Evolutionary conservation across 805 yeast genomes (phyloP), one percentile per base, ranked within the genome.

Genomic region (Cyberlindnera mrakii): DNA sequence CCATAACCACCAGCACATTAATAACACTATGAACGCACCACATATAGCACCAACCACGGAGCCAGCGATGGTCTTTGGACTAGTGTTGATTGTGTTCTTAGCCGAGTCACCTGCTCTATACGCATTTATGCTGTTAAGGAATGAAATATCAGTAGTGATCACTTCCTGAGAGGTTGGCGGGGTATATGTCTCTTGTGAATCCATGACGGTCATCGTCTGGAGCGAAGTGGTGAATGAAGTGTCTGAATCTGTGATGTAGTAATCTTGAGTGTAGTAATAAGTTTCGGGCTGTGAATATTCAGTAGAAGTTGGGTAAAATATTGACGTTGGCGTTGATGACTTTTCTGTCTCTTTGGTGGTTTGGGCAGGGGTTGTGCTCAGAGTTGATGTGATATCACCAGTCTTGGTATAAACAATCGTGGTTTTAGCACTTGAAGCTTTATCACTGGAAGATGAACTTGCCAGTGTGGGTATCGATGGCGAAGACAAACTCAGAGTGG

Each of bases 21-120:
- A 30, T 4, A 56, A 10, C 1, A 52, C 23, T 1, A 52, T n/a
- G 3, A 42, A 36, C 3, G 45, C 40, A n/a, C 58, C 60, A 19
- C 38, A 45, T 19, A 55, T 52, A 9, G 56, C 41, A 4, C 62
- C 62, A 23, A 57, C 58, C 25, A 57, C 58, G 6, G 59, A 54
- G 1, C 62, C 62, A 5, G 56, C 57, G 38, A 57, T 50, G 0
- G 53, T 53, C 5, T 23, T 23, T 23, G 27, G 27, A 23, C 50
- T 48, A 6, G 40, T 51, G 4, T 40, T 32, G 27, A 31, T 10
- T 6, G 14, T 15, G 31, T 3, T 36, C 15, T 14, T 34, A 13
- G 29, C 14, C 4, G 37, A 19, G 6, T 20, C 37, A 10, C 19
- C 18, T 2, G 17, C 16, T 13, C 25, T 34, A 14, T 18, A 20